These are phyloP conservation scores for Trichoderma sp. DNA, from an alignment of 2,329 filamentous ascomycete species.

Conservation along the genomic window DNA sequence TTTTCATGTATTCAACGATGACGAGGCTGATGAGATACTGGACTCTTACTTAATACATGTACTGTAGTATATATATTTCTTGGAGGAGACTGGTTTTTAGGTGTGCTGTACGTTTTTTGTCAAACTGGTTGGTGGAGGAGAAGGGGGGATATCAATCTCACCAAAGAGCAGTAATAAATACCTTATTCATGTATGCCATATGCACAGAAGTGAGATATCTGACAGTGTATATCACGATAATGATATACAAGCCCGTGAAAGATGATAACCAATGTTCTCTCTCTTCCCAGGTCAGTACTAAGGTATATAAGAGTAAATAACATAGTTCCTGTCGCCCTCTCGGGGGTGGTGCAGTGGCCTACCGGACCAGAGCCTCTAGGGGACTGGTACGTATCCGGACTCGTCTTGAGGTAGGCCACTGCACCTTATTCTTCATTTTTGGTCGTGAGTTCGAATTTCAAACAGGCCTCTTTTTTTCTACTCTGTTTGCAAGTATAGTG, in stretches of 20 bases:
- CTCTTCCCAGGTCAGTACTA: not conserved
- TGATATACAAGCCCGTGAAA: not conserved
- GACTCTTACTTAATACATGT: constrained; percentile 16
- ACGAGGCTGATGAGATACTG: constrained; percentile 15
- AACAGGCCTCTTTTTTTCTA: too few relatives aligned
- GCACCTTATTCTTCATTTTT: too few relatives aligned
- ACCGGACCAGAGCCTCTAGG: too few relatives aligned
- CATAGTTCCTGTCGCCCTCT: too few relatives aligned
- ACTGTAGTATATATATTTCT: constrained; percentile 16
- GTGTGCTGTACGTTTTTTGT: constrained; percentile 3
- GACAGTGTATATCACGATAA: not conserved
- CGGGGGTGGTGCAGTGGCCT: too few relatives aligned
- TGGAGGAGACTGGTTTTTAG: not conserved
- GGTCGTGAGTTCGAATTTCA: too few relatives aligned
- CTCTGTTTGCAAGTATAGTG: too few relatives aligned
- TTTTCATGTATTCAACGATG: constrained; percentile 18
- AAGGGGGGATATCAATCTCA: not conserved
- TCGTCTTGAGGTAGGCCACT: too few relatives aligned
- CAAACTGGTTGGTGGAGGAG: not conserved
- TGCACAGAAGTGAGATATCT: not conserved
- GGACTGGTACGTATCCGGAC: too few relatives aligned
- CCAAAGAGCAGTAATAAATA: not conserved
- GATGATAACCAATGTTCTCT: too few relatives aligned
- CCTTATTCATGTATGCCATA: not conserved
- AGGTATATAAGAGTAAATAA: too few relatives aligned